A percentile compares a stretch with the other conserved stretches of the same genome.
These are phyloP conservation scores for Lecanicillium sp. DNA, from an alignment of 2,329 filamentous ascomycete genomes.

Conservation along the genomic window DNA sequence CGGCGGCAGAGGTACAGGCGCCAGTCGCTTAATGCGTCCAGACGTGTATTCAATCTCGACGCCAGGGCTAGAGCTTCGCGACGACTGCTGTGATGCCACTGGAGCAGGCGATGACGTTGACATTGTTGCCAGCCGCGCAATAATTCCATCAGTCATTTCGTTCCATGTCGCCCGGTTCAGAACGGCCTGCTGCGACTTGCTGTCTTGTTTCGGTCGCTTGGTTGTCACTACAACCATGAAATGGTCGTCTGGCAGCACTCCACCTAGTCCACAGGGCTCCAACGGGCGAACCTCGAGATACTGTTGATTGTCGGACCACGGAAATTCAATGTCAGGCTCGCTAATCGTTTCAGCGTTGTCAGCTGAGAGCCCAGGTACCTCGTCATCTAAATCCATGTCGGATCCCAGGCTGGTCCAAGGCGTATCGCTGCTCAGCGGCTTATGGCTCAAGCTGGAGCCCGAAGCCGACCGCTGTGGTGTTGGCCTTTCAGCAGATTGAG, in stretches of 20 bases:
- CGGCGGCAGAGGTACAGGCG: constrained; percentile 41
- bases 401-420: constrained; percentile 15
- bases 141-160: constrained; percentile 30
- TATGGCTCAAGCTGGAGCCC: constrained; percentile 39
- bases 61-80: neutral
- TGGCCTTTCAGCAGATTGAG: constrained; percentile 13
- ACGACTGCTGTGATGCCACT: neutral
- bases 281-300: constrained; percentile 30
- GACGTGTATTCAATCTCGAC: constrained; percentile 39
- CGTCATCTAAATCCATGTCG: constrained; percentile 19
- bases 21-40: constrained; percentile 31
- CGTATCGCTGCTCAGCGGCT: constrained; percentile 34
- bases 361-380: constrained; percentile 20
- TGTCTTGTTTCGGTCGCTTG: constrained; percentile 28
- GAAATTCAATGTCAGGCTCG: constrained; percentile 35
- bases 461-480: constrained; percentile 34
- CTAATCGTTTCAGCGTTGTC: constrained; percentile 26
- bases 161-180: constrained; percentile 13
- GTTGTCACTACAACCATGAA: constrained; percentile 50
- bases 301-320: constrained; percentile 36
- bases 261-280: constrained; percentile 51
- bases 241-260: constrained; percentile 55
- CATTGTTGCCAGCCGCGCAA: constrained; percentile 32
- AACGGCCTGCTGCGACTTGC: neutral
- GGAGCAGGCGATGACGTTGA: constrained; percentile 28